Evolutionary conservation across 257 asterid species (phyloP).

Genomic region (Przewalskia tangutica): DNA sequence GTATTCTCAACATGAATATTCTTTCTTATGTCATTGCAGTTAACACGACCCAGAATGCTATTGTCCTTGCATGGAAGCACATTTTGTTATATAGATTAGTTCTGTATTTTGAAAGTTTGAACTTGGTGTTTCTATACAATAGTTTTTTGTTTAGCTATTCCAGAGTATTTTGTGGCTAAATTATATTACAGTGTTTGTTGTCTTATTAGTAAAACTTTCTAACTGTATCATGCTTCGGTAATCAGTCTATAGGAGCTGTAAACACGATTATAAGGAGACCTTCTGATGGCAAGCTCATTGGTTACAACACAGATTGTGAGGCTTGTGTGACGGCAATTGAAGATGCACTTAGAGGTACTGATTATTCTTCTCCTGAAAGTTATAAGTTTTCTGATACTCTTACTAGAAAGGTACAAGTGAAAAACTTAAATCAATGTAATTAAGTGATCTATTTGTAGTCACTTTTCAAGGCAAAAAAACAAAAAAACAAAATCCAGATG

Average conservation of each 20-base stretch:
- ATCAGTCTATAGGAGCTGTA: conserved; percentile 60
- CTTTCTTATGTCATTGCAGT: background rate
- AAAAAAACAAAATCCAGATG: background rate
- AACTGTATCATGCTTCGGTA: background rate
- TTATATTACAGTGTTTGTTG: background rate
- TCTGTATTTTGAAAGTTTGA: background rate
- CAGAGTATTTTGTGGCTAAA: background rate
- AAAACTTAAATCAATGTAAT: background rate
- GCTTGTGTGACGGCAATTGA: conserved; percentile 63
- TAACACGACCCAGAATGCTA: background rate
- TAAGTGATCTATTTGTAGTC: background rate
- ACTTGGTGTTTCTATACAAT: background rate
- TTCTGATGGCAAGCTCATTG: conserved; percentile 47
- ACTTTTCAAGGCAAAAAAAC: background rate
- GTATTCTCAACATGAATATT: background rate
- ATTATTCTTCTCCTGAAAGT: background rate
- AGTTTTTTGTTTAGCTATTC: background rate
- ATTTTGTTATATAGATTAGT: background rate
- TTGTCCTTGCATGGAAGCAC: background rate
- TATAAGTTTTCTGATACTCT: background rate
- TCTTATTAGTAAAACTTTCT: background rate
- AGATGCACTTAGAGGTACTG: conserved; percentile 47
- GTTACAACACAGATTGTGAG: conserved; percentile 66
- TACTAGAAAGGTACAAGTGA: background rate
- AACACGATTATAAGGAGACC: conserved; percentile 58